A percentile compares a stretch with the other conserved stretches of the same genome.
These are phyloP conservation scores for Alternaria angustiovoidea DNA, from an alignment of 2,329 filamentous ascomycete species.

Conservation along the genomic window DNA sequence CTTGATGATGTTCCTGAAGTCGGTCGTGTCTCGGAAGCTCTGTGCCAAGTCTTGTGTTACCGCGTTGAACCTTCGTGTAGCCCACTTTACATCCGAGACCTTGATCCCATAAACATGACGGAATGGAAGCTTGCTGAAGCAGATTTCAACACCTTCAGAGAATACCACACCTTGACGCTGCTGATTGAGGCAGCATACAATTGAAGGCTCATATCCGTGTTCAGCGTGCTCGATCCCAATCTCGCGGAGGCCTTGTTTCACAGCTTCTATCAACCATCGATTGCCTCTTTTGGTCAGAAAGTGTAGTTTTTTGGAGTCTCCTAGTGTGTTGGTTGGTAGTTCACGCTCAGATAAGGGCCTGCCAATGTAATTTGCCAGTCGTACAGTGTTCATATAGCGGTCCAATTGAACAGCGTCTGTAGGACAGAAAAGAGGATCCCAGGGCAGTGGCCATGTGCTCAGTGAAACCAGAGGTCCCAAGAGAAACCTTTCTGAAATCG, in stretches of 20 bases:
- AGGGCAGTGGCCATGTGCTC: slow-evolving; percentile 36
- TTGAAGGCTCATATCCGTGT: slow-evolving; percentile 16
- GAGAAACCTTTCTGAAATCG: slow-evolving; percentile 31
- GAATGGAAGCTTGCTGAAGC: slow-evolving; percentile 37
- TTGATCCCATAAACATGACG: slow-evolving; percentile 36
- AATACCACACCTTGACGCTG: slow-evolving; percentile 31
- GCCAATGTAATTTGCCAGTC: neutral
- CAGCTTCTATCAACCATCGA: slow-evolving; percentile 36
- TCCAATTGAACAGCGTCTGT: slow-evolving; percentile 28
- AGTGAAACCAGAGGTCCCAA: slow-evolving; percentile 30
- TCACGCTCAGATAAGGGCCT: slow-evolving; percentile 15
- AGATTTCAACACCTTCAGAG: slow-evolving; percentile 32
- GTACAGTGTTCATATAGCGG: slow-evolving; percentile 22
- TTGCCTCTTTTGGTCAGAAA: slow-evolving; percentile 36
- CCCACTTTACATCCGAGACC: slow-evolving; percentile 29
- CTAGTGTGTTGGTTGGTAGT: slow-evolving; percentile 26
- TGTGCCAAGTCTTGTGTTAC: neutral
- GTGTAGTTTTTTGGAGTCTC: slow-evolving; percentile 35
- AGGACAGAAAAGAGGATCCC: slow-evolving; percentile 36
- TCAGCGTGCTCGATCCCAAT: slow-evolving; percentile 35
- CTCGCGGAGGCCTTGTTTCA: slow-evolving; percentile 32
- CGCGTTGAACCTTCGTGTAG: slow-evolving; percentile 22
- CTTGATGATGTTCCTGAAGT: slow-evolving; percentile 32
- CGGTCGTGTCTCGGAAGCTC: slow-evolving; percentile 15
- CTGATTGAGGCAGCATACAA: slow-evolving; percentile 36